Evolutionary conservation across 176 grass and related monocot genomes (phyloP).

Genomic region (Eragrostis nindensis): DNA sequence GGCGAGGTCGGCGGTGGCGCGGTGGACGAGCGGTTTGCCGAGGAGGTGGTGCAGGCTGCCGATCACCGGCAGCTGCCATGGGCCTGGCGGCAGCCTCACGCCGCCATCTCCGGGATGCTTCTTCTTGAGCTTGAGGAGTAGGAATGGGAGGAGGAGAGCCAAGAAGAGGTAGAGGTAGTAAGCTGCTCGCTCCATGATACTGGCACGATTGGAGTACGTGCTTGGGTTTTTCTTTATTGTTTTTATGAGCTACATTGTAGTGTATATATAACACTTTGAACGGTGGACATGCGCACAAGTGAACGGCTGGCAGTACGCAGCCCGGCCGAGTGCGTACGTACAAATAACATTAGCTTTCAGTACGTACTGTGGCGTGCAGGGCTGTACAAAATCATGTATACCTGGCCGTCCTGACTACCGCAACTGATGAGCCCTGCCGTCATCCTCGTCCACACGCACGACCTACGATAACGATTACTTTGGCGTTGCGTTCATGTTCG

Average conservation of each 20-base stretch:
- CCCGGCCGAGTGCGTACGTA: too few species aligned
- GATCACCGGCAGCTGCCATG: constrained; percentile 7
- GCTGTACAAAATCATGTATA: too few species aligned
- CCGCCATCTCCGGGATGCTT: background rate
- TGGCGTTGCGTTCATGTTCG: too few species aligned
- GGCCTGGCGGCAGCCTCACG: constrained; percentile 7
- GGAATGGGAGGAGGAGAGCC: background rate
- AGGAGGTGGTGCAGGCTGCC: constrained; percentile 12
- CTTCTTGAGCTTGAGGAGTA: background rate
- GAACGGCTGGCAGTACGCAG: too few species aligned
- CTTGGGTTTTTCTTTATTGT: background rate
- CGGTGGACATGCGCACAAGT: too few species aligned
- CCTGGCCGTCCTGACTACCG: too few species aligned
- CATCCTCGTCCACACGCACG: too few species aligned
- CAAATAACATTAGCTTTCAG: too few species aligned
- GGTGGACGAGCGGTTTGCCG: background rate
- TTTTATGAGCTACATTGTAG: background rate
- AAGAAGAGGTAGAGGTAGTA: background rate
- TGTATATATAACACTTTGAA: too few species aligned
- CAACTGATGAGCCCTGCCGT: too few species aligned
- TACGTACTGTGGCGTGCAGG: too few species aligned
- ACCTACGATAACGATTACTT: too few species aligned
- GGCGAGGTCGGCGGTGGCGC: background rate
- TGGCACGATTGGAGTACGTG: background rate
- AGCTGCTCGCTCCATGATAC: background rate